Evolutionary conservation across 2,329 filamentous ascomycete genomes (phyloP).

Genomic region (Pseudocercospora fuligena): DNA sequence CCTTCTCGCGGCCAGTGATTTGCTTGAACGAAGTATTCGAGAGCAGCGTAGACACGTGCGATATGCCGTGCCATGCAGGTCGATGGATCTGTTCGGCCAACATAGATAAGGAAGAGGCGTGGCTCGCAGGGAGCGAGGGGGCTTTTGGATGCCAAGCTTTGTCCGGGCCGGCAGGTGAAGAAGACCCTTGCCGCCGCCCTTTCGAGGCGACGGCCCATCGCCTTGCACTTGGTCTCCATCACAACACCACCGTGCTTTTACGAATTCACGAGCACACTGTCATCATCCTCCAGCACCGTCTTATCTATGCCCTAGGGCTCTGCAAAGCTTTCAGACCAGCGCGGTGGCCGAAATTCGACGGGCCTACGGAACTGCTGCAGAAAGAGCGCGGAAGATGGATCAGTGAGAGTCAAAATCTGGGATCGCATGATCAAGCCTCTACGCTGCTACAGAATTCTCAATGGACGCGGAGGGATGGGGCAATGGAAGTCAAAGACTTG

Average conservation of each 20-base stretch:
- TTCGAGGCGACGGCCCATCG: neutral
- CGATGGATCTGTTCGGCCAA: slow-evolving; percentile 9
- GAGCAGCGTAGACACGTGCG: slow-evolving; percentile 6
- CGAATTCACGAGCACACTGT: neutral
- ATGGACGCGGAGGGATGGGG: neutral
- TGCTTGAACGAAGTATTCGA: neutral
- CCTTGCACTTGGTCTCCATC: neutral
- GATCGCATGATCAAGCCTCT: neutral
- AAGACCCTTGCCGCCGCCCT: neutral
- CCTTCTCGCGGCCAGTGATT: neutral
- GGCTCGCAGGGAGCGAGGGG: neutral
- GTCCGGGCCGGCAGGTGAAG: neutral
- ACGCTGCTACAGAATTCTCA: neutral
- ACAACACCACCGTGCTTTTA: neutral
- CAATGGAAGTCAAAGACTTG: neutral
- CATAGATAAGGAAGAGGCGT: slow-evolving; percentile 14
- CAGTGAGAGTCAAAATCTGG: neutral
- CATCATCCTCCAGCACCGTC: neutral
- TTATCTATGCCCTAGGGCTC: neutral
- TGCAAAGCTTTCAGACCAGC: neutral
- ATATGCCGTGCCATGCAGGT: slow-evolving; percentile 7
- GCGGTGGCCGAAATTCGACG: neutral
- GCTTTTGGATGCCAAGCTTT: neutral
- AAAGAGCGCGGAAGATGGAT: neutral
- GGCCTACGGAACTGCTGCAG: neutral